Evolutionary conservation across 2,329 filamentous ascomycete species (phyloP), one percentile per base, ranked within the genome.

Genomic region (Stachybotrys chlorohalonatus): DNA sequence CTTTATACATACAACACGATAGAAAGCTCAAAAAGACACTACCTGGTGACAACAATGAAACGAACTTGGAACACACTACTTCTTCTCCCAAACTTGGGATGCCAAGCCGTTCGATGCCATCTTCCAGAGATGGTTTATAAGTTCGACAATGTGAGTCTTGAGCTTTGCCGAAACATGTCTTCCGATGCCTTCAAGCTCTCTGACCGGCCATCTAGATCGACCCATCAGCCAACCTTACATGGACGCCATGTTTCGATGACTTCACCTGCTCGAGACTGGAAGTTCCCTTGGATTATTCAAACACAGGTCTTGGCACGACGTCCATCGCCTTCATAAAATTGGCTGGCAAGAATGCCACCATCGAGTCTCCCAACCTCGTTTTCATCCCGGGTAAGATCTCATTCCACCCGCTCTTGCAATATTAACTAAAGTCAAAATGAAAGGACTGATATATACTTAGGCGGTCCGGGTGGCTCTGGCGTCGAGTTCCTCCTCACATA

Each of bases 391-490:
- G 65, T 66, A 64, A 59, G 60, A 9, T 52, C n/a, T 47, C 47
- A 51, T 15, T 31, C 48, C 48, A 16, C 11, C 4, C 6, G 31
- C 15, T n/a, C 36, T 42, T 45, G 13, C 16, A 31, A 5, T 42
- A 42, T 42, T 42, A 42, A 2, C 36, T 9, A 13, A 42, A 42
- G 8, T 42, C 9, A 24, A 24, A 4, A 2, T 24, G 24, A 24
- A 24, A 47, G 11, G 32, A 54, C 55, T 63, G 45, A 63, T 56
- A 55, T 17, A 54, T 53, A 7, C 2, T 49, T 39, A 67, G 71
- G 71, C 45, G 71, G 71, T 42, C 71, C 71, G 0, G 67, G 70
- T 42, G 65, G 64, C 47, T 72, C 70, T 53, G 70, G 70, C 31
- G 56, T 71, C 30, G 64, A 66, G 16, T 60, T 66, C 31, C 59